These are phyloP conservation scores for Mrakia hoshinonis DNA, from an alignment of 768 basidiomycete genomes.

Conservation along the genomic window DNA sequence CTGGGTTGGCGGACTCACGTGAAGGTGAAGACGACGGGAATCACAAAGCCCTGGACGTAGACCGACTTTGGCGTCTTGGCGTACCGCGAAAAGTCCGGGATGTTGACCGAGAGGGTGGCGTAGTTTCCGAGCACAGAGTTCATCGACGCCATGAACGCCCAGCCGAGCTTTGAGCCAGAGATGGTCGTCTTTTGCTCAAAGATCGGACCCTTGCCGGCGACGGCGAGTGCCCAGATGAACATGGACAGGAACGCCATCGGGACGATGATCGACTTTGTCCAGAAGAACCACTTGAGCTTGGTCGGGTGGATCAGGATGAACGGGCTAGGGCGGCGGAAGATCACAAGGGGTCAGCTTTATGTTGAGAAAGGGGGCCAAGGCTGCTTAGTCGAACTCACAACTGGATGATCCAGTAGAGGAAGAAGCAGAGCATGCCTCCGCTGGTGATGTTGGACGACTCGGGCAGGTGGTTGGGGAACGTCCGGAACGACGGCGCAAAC, in stretches of 20 bases:
- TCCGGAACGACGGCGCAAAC: conserved; percentile 29
- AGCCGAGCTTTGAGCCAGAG: conserved; percentile 53
- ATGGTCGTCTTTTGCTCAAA: conserved; percentile 49
- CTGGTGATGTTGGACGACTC: conserved; percentile 33
- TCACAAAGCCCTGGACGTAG: conserved; percentile 64
- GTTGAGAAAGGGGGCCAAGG: not conserved
- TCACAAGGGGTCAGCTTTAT: too few species aligned
- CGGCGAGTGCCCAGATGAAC: conserved; percentile 68
- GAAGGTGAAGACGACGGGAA: conserved; percentile 67
- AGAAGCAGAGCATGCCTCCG: conserved; percentile 31
- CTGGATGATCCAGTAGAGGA: conserved; percentile 32
- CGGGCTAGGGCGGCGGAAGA: not conserved
- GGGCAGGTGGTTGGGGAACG: conserved; percentile 34
- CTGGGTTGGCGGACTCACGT: conserved; percentile 29
- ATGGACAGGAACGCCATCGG: conserved; percentile 61
- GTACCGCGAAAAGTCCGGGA: conserved; percentile 83
- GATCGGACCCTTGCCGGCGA: conserved; percentile 51
- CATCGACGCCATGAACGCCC: conserved; percentile 69
- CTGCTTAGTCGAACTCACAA: not conserved
- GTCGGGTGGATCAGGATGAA: conserved; percentile 51
- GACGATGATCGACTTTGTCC: conserved; percentile 57
- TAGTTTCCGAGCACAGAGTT: conserved; percentile 71
- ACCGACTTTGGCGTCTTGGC: conserved; percentile 50
- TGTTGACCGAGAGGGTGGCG: conserved; percentile 49
- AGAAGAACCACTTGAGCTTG: conserved; percentile 65